Evolutionary conservation across 345 rosid species (phyloP).

Genomic region (Conringia planisiliqua): DNA sequence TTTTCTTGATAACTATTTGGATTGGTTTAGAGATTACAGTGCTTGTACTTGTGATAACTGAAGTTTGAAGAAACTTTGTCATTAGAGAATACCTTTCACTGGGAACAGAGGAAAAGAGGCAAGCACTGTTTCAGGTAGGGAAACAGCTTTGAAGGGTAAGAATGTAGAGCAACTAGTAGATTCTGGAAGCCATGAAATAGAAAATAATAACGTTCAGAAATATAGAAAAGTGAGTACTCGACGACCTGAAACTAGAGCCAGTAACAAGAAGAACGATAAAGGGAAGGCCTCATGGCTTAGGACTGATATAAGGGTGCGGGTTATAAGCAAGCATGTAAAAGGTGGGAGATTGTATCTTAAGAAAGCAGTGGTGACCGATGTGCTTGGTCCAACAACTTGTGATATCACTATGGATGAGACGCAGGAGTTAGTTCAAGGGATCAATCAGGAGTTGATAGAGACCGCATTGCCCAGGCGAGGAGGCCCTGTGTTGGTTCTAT

Average conservation of each 20-base stretch:
- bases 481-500: slow-evolving; percentile 60
- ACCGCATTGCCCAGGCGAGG: slow-evolving; percentile 37
- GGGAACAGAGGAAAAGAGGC: neutral
- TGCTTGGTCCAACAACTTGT: slow-evolving; percentile 51
- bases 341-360: slow-evolving; percentile 73
- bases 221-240: too few species aligned
- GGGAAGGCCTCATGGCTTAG: slow-evolving; percentile 53
- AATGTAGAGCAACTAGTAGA: too few species aligned
- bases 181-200: too few species aligned
- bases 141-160: too few species aligned
- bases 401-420: too few species aligned
- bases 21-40: neutral
- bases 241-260: too few species aligned
- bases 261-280: too few species aligned
- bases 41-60: neutral
- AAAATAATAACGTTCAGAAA: too few species aligned
- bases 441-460: too few species aligned
- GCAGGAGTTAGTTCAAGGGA: too few species aligned
- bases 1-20: neutral
- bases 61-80: neutral
- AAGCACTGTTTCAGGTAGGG: too few species aligned
- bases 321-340: slow-evolving; percentile 62
- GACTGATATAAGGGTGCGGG: slow-evolving; percentile 69
- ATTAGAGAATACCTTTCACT: neutral
- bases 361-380: slow-evolving; percentile 81